Base-by-base conservation (phyloP, 2,329 filamentous ascomycete species). In the Pseudopyricularia javanii region DNA sequence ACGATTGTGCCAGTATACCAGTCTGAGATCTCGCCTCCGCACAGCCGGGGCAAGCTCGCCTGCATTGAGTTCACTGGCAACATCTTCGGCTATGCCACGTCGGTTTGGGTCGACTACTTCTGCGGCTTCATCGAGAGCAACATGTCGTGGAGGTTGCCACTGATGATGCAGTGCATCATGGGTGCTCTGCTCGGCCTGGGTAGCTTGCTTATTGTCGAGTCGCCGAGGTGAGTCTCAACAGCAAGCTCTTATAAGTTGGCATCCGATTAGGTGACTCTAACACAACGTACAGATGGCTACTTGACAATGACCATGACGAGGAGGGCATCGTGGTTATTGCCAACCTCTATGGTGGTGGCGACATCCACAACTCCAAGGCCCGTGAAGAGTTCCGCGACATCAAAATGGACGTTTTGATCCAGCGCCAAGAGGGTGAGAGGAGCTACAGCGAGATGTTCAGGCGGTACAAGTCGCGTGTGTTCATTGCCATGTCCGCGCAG, bases 11-110 rank as follows among this genome's bases (percentile, higher is more conserved):
- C 91, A 0, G 86, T 95, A 47, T 95, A 95, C 65, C 90, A 95
- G 65, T 91, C 90, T 47, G 91, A 95, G 66, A 95, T 95, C 63
- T 96, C 91, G 45, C 93, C 93, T 49, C 90, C 93, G 5, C 93
- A 98, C 64, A 97, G 95, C 68, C 80, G 93, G 62, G 93, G 93
- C 57, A 94, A 93, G 70, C 77, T 98, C 56, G 93, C 91, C 24
- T 97, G 93, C 67, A 97, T 98, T 59, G 93, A 98, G 67, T 98
- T 97, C 64, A 91, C 91, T 0, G 93, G 93, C 52, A 98, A 98
- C 69, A 95, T 98, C 57, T 85, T 88, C 56, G 93, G 93, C 32
- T 98, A 98, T 66, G 86, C 91, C 53, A 90, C 89, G 52, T 97
- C 91, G 60, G 91, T 97, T 22, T 98, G 93, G 93, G 91, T 97